phyloP scores from a whole-genome alignment of 2,329 filamentous ascomycete genomes.

The Colletotrichum lini region DNA sequence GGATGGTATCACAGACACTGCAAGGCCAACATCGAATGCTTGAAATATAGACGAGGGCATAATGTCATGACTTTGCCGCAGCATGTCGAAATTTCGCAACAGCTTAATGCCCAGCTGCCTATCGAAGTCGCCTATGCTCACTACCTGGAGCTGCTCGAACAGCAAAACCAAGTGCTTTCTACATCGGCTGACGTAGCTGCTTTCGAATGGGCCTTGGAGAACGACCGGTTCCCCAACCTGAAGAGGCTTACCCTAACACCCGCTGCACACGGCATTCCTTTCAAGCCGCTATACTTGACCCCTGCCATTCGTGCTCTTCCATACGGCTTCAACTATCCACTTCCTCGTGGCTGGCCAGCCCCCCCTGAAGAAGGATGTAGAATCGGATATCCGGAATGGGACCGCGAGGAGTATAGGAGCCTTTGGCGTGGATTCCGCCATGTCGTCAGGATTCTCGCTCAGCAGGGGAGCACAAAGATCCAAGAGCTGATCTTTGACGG shows the following conservation, averaged over 20 bases:
- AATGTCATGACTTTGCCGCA: slow-evolving; percentile 4
- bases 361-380: not conserved
- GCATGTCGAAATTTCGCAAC: not conserved
- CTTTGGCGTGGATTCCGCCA: slow-evolving; percentile 52
- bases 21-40: not conserved
- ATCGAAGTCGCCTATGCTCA: slow-evolving; percentile 44
- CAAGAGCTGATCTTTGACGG: slow-evolving; percentile 54
- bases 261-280: slow-evolving; percentile 54
- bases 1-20: not conserved
- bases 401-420: slow-evolving; percentile 41
- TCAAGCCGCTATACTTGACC: slow-evolving; percentile 56
- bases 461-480: slow-evolving; percentile 43
- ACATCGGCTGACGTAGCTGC: slow-evolving; percentile 49
- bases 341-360: slow-evolving; percentile 51
- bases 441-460: slow-evolving; percentile 47
- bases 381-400: slow-evolving; percentile 9
- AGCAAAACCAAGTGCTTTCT: slow-evolving; percentile 51
- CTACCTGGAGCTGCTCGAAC: slow-evolving; percentile 51
- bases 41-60: not conserved
- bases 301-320: slow-evolving; percentile 59
- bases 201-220: slow-evolving; percentile 50
- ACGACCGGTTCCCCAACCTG: slow-evolving; percentile 52
- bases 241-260: slow-evolving; percentile 56
- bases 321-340: slow-evolving; percentile 55
- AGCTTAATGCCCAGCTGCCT: slow-evolving; percentile 19